Evolutionary conservation across 1,139 yeast genomes (phyloP).

Genomic region (Lodderomyces jiufengensis): DNA sequence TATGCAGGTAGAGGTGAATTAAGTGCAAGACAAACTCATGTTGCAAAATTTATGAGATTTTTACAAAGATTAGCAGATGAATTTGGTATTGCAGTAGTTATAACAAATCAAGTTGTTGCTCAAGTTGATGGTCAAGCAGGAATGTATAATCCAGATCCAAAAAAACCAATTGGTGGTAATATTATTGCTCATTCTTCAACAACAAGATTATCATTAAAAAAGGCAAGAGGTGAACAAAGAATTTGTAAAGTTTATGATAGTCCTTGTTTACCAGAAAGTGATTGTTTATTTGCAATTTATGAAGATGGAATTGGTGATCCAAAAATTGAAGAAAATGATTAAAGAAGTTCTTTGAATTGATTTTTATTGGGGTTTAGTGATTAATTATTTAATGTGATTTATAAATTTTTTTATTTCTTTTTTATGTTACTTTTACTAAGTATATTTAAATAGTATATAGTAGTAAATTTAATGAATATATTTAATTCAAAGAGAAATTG

Average conservation of each 20-base stretch:
- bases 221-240: constrained; percentile 90
- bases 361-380: too few relatives aligned
- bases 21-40: constrained; percentile 91
- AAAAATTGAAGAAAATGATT: constrained; percentile 59
- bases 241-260: constrained; percentile 92
- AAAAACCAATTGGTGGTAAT: constrained; percentile 98
- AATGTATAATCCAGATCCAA: constrained; percentile 93
- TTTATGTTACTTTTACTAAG: too few relatives aligned
- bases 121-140: constrained; percentile 91
- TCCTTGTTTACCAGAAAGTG: constrained; percentile 94
- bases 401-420: too few relatives aligned
- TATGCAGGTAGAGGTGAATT: constrained; percentile 95
- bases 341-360: too few relatives aligned
- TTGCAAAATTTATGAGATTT: constrained; percentile 88
- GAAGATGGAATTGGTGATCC: constrained; percentile 99
- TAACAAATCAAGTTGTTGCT: constrained; percentile 97
- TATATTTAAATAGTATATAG: too few relatives aligned
- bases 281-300: constrained; percentile 91
- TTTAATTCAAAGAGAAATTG: too few relatives aligned
- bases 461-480: too few relatives aligned
- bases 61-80: constrained; percentile 94
- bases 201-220: constrained; percentile 82
- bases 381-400: too few relatives aligned
- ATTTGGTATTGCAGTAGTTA: constrained; percentile 97
- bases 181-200: constrained; percentile 97